phyloP scores from a whole-genome alignment of 2,329 filamentous ascomycete species.

The Colletotrichum sp. region DNA sequence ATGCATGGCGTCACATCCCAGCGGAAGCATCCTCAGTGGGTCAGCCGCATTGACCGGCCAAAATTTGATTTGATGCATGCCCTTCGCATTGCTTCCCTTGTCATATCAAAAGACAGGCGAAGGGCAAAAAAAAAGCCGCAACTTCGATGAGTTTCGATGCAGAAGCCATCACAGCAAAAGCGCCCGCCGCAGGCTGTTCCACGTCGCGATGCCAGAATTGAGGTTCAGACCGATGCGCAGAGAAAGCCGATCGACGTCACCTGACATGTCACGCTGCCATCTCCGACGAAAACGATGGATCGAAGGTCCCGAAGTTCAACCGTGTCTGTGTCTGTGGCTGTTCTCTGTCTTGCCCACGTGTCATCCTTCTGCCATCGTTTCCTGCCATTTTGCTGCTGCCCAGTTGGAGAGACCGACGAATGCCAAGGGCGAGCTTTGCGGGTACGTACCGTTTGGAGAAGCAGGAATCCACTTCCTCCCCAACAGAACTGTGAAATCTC shows the following conservation, averaged over 20 bases:
- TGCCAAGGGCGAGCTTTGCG: background rate
- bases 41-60: background rate
- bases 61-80: background rate
- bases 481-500: slow-evolving; percentile 17
- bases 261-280: background rate
- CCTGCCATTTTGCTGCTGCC: background rate
- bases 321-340: background rate
- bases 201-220: background rate
- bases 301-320: background rate
- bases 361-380: background rate
- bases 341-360: background rate
- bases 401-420: background rate
- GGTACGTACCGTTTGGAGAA: background rate
- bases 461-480: slow-evolving; percentile 9
- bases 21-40: background rate
- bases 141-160: background rate
- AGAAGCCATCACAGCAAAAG: background rate
- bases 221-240: background rate
- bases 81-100: background rate
- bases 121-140: background rate
- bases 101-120: background rate
- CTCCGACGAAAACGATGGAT: background rate
- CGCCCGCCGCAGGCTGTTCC: background rate
- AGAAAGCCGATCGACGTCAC: background rate
- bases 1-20: background rate